Evolutionary conservation across 257 asterid genomes (phyloP), one percentile per base, ranked within the genome.

Genomic region (Anisodus tanguticus): DNA sequence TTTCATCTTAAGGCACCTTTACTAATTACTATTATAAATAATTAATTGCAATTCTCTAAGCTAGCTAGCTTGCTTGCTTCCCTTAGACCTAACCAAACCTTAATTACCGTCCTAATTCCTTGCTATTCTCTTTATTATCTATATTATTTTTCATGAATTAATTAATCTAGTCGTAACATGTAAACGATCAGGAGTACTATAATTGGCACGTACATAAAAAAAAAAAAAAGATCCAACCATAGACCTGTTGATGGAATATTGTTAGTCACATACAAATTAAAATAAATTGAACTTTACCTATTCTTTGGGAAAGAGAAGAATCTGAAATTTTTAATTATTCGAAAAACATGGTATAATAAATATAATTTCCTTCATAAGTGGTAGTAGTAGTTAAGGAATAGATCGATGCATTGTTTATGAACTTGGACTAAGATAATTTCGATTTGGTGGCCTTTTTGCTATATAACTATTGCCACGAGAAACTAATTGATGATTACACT

Each of bases 401-500:
- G 53, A 67, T 67, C 19, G 57, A 17, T 49, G 62, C 12, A 22
- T 74, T 47, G 35, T 51, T 76, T 76, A 76, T 51, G 39, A 31
- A 53, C 16, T 41, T 13, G 3, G 5, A 77, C 17, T 53, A 77
- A 22, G 15, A 26, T 53, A 77, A 77, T 53, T 31, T 8, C 13
- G 26, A 77, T 53, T 77, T 77, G 82, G 82, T 77, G 8, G 64
- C 13, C 6, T 2, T 53, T 77, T 77, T 77, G 64, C 6, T 8
- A 77, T 71, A 17, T 43, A 71, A 45, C 57, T 45, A 71, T n/a
- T 17, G 5, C 19, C 64, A 53, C 82, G 82, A 77, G 64, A 8
- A 64, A 16, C 49, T 77, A 77, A 54, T 77, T 53, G 82, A 53
- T 77, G n/a, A 77, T 53, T 77, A 77, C 64, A 77, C 82, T 54